Percentiles rank a stretch among this genome's conserved stretches.
These are phyloP conservation scores for Fusarium verrucosum DNA, from an alignment of 2,329 filamentous ascomycete species.

Conservation along the genomic window DNA sequence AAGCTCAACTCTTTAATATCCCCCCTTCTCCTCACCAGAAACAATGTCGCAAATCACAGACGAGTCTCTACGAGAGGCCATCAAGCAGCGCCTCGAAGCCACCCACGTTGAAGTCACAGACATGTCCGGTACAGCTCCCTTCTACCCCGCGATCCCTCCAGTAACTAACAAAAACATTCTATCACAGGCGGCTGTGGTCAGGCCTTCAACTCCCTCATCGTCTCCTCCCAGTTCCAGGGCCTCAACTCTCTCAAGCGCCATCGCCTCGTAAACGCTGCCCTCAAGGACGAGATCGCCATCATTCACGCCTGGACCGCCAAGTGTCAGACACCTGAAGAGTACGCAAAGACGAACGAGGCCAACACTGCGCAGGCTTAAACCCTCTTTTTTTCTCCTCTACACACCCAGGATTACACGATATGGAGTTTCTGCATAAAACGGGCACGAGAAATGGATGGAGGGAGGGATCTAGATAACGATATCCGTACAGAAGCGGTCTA, in stretches of 20 bases:
- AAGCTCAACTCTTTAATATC: slow-evolving; percentile 3
- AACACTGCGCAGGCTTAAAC: slow-evolving; percentile 17
- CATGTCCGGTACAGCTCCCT: slow-evolving; percentile 75
- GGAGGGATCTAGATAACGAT: slow-evolving; percentile 5
- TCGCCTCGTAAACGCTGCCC: slow-evolving; percentile 81
- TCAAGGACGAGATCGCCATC: slow-evolving; percentile 87
- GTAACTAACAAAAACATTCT: slow-evolving; percentile 11
- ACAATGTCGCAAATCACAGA: slow-evolving; percentile 74
- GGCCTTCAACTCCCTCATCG: slow-evolving; percentile 67
- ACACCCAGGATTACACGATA: neutral
- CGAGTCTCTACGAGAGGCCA: slow-evolving; percentile 72
- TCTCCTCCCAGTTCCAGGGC: slow-evolving; percentile 73
- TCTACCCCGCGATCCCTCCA: slow-evolving; percentile 25
- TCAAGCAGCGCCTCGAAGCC: slow-evolving; percentile 76
- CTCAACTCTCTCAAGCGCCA: slow-evolving; percentile 84
- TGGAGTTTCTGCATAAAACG: slow-evolving; percentile 15
- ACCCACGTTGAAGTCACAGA: slow-evolving; percentile 88
- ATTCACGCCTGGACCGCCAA: slow-evolving; percentile 97
- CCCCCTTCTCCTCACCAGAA: neutral
- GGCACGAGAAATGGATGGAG: neutral
- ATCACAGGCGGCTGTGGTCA: slow-evolving; percentile 67
- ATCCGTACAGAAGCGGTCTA: slow-evolving; percentile 21
- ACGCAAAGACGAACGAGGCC: slow-evolving; percentile 61
- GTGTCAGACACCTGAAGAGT: slow-evolving; percentile 91
- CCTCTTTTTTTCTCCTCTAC: neutral